These are phyloP conservation scores for Aspergillus carlsbadensis DNA, from an alignment of 495 filamentous ascomycete genomes.

Conservation along the genomic window DNA sequence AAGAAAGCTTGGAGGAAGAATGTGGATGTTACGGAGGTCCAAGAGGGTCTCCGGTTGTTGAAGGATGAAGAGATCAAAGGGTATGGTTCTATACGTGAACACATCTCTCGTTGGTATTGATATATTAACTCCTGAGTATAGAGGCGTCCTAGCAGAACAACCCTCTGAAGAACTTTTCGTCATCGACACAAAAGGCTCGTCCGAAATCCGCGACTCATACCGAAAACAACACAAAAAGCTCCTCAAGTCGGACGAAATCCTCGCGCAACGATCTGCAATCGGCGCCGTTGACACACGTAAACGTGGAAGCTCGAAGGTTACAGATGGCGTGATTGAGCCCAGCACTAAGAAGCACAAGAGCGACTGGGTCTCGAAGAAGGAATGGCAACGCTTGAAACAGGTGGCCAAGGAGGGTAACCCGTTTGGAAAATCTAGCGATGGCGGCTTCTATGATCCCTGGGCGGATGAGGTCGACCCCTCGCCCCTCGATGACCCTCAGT, in stretches of 20 bases:
- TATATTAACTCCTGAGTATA: conserved; percentile 33
- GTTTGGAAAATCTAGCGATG: conserved; percentile 51
- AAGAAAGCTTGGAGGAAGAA: conserved; percentile 99
- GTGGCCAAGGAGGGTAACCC: conserved; percentile 73
- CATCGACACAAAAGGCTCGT: conserved; percentile 71
- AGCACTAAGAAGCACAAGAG: conserved; percentile 69
- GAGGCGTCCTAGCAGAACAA: conserved; percentile 81
- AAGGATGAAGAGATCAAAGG: conserved; percentile 87
- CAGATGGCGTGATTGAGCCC: conserved; percentile 66
- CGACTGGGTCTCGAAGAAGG: conserved; percentile 76
- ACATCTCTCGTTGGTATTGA: too few relatives aligned
- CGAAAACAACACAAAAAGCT: conserved; percentile 63
- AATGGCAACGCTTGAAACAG: conserved; percentile 70
- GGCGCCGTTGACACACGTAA: conserved; percentile 76
- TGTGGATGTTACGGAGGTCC: conserved; percentile 84
- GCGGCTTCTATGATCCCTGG: conserved; percentile 75
- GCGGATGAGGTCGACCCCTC: conserved; percentile 46
- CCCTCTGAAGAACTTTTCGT: conserved; percentile 76
- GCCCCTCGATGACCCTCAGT: conserved; percentile 47
- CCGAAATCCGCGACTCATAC: conserved; percentile 57
- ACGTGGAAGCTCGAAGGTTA: conserved; percentile 55
- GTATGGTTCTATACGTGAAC: conserved; percentile 47
- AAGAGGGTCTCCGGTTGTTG: conserved; percentile 76
- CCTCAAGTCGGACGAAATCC: conserved; percentile 86
- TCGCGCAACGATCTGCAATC: conserved; percentile 77